Evolutionary conservation across 208 protist species (phyloP), one percentile per base, ranked within the genome.

Genomic region (Willaertia magna): DNA sequence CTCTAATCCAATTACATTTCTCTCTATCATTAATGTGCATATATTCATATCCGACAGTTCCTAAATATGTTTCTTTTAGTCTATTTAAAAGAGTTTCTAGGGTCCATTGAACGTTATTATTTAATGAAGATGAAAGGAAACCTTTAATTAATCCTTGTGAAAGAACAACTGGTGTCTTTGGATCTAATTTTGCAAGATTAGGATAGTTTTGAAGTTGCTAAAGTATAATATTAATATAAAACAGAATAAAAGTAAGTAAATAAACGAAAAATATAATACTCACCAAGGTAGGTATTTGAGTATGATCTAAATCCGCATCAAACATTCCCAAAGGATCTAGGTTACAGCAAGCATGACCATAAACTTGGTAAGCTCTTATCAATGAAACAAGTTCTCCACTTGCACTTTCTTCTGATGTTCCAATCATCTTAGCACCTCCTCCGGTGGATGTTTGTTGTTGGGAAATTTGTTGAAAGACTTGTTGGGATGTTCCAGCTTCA

Each of bases 11-110:
- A 86, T 96, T 94, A 86, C 91, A 91, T 85, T 91, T 90, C 59
- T 96, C 92, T 43, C 88, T 86, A 84, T 96, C 90, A 43, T 89
- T 86, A 89, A 99, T 96, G 88, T 99, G 96, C 87, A 97, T 94
- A 81, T 97, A 95, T 92, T 98, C 96, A 79, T 92, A 96, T 61
- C 95, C 95, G 78, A 98, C 92, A 49, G 88, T 93, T 22, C 92
- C 92, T 88, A 93, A 96, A 90, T 97, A 98, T 44, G 90, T 90
- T 44, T 88, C 85, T 87, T 92, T 93, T 51, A 97, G 91, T 78
- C 93, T 81, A 42, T 88, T 83, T 87, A 96, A 91, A 18, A 97
- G 49, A 16, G n/a, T 46, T 84, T 46, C 9, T 22, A 84, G 48
- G 20, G 90, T 89, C 92, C 85, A 47, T 90, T 84, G 49, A 96